Percentiles rank a stretch among this genome's conserved stretches.
phyloP scores from a whole-genome alignment of 2,329 filamentous ascomycete genomes.

The Epichloe amarillans region DNA sequence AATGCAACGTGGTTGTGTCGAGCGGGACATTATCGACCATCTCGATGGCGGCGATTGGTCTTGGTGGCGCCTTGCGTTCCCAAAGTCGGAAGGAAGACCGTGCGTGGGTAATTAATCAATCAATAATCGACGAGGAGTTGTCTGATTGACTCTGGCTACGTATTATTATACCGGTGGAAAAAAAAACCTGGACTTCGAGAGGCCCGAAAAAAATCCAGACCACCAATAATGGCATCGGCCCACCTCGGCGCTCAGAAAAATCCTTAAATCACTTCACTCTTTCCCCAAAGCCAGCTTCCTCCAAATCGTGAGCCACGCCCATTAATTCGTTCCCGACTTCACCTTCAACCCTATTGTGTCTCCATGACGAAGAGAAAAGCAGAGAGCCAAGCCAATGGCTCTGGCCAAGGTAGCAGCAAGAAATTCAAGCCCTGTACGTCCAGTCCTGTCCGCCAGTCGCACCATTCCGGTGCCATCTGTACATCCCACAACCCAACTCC shows the following conservation, averaged over 20 bases:
- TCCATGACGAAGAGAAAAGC: slow-evolving; percentile 48
- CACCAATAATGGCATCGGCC: background rate
- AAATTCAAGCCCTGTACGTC: slow-evolving; percentile 36
- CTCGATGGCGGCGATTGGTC: background rate
- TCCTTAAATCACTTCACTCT: background rate
- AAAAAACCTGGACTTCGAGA: no score
- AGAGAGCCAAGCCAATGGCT: slow-evolving; percentile 28
- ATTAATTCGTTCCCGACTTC: background rate
- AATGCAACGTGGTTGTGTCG: background rate
- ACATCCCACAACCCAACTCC: no score
- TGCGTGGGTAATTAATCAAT: no score
- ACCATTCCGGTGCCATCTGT: no score
- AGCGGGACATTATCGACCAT: background rate
- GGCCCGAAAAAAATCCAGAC: background rate
- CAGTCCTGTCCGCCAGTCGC: background rate
- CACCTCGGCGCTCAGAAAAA: background rate
- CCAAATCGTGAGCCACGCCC: slow-evolving; percentile 16
- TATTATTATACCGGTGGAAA: no score
- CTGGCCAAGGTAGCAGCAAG: slow-evolving; percentile 33
- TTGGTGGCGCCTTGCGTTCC: background rate
- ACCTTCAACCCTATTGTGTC: background rate
- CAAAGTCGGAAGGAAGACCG: no score
- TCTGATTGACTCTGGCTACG: no score
- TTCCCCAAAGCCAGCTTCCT: slow-evolving; percentile 37
- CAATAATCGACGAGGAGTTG: no score